Percentiles rank a stretch among this genome's conserved stretches.
These are phyloP conservation scores for Stagonosporopsis tanaceti DNA, from an alignment of 2,329 filamentous ascomycete species.

Conservation along the genomic window DNA sequence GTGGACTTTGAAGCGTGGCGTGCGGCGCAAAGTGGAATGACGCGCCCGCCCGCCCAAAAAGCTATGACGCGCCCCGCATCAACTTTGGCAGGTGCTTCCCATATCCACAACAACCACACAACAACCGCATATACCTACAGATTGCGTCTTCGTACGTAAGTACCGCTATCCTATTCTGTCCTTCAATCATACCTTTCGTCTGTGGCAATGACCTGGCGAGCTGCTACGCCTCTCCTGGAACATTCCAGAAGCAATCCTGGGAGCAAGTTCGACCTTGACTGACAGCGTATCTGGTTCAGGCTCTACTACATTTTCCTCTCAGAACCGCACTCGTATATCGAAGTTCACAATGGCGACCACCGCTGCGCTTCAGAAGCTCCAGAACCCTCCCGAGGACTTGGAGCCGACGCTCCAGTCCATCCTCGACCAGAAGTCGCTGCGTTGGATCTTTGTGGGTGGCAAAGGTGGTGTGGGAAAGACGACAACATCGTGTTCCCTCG, in stretches of 20 bases:
- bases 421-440: conserved; percentile 90
- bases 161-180: not conserved
- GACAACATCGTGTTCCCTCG: conserved; percentile 97
- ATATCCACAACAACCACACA: conserved; percentile 3
- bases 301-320: not conserved
- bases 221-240: not conserved
- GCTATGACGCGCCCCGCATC: conserved; percentile 23
- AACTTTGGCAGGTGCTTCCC: conserved; percentile 10
- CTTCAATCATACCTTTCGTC: not conserved
- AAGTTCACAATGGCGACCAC: conserved; percentile 48
- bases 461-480: conserved; percentile 99
- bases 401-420: conserved; percentile 94
- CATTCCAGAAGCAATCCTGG: conserved; percentile 13
- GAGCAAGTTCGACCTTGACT: conserved; percentile 12
- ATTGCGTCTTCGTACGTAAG: not conserved
- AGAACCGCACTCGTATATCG: not conserved
- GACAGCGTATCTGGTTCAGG: conserved; percentile 6
- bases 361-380: conserved; percentile 56
- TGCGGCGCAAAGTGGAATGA: conserved; percentile 5
- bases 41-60: not conserved
- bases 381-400: conserved; percentile 65
- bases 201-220: not conserved
- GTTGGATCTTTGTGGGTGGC: conserved; percentile 99
- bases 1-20: conserved; percentile 3
- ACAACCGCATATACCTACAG: not conserved